Evolutionary conservation across 805 yeast species (phyloP).

Genomic region (Pichia californica): DNA sequence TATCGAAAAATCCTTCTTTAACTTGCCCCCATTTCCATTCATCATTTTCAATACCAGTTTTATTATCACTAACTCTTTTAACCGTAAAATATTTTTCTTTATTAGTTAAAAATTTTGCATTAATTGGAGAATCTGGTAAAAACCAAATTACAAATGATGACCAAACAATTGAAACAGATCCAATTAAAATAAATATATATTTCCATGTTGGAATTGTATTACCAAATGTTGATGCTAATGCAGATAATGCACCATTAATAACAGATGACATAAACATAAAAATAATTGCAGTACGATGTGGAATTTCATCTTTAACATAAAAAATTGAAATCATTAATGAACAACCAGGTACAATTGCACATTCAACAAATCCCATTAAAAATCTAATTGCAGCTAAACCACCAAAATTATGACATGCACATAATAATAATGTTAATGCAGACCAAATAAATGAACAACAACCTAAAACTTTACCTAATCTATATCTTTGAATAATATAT

Average conservation of each 20-base stretch:
- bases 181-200: slow-evolving; percentile 50
- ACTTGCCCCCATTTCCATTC: slow-evolving; percentile 46
- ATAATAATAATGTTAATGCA: slow-evolving; percentile 1
- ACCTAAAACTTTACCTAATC: slow-evolving; percentile 4
- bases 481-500: slow-evolving; percentile 25
- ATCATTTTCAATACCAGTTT: slow-evolving; percentile 27
- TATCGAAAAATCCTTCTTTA: slow-evolving; percentile 46
- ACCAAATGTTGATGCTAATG: slow-evolving; percentile 10
- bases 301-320: slow-evolving; percentile 21
- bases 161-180: slow-evolving; percentile 46
- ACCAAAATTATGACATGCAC: slow-evolving; percentile 16
- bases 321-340: slow-evolving; percentile 1
- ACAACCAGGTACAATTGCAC: slow-evolving; percentile 17
- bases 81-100: slow-evolving; percentile 32
- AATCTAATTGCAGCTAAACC: slow-evolving; percentile 40
- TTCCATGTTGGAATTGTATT: slow-evolving; percentile 47
- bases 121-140: slow-evolving; percentile 27
- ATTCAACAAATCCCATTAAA: slow-evolving; percentile 37
- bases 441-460: slow-evolving; percentile 4
- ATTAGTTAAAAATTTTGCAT: slow-evolving; percentile 28
- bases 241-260: slow-evolving; percentile 28
- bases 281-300: slow-evolving; percentile 7
- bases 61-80: slow-evolving; percentile 27
- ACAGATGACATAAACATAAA: slow-evolving; percentile 13
- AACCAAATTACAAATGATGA: slow-evolving; percentile 28